Evolutionary conservation across 306 rosid species (phyloP), one percentile per base, ranked within the genome.

Genomic region (Benincasa hispida): DNA sequence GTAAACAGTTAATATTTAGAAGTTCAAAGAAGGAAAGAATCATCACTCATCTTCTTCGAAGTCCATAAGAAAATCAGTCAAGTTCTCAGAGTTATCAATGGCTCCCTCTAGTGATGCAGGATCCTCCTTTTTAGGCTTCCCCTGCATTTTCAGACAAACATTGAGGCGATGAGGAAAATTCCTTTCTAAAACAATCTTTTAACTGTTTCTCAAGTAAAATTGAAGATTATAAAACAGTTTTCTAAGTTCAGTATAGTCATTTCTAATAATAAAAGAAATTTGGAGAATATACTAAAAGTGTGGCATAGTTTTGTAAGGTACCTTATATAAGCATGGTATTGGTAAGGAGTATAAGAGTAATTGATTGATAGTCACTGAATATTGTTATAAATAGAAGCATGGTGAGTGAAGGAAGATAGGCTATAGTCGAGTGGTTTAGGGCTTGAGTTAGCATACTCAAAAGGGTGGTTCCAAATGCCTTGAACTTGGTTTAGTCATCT

Each of bases 21-120:
- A 34, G 56, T 75, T 83, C 62, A 37, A 32, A 66, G 51, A 82
- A 82, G 80, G 55, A 70, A 14, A 55, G 59, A 18, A 80, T 77
- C 54, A 84, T 76, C 84, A 74, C 41, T 57, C 62, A 18, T 80
- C 97, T 85, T 89, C 97, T 72, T 88, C 94, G 77, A 93, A 93
- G 77, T 91, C 98, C 86, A 93, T 32, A 50, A 93, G 97, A 80
- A 93, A 91, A 86, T 93, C 97, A 74, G 98, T 93, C 75, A 91
- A 77, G 82, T 91, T 93, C 83, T 91, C 96, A 13, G 97, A 90
- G 39, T 93, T 96, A 8, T 81, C 94, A 55, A 90, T 5, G 30
- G 97, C 98, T 37, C 89, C 92, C 0, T 90, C 91, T 85, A 93
- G 79, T 50, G 96, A 87, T 84, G 88, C 6, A 6, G 88, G 76